Conservation (phyloP, 2,329 filamentous ascomycete species). For the Aspergillus aculeatus region DNA sequence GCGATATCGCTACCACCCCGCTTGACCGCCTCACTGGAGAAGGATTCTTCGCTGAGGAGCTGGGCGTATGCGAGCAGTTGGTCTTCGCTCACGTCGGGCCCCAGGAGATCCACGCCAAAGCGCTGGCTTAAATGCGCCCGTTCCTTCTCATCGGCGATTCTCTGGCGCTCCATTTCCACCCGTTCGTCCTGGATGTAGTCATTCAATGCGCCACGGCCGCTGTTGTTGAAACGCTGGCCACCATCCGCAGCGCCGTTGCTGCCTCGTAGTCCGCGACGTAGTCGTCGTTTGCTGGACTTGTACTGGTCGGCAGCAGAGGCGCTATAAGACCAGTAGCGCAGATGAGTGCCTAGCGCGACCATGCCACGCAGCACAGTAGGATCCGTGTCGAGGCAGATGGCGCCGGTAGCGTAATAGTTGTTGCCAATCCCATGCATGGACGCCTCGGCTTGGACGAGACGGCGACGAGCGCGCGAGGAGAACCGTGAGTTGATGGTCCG, state of each 20-base stretch:
- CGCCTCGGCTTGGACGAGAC: conserved; percentile 66
- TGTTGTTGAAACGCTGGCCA: conserved; percentile 58
- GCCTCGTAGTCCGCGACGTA: conserved; percentile 67
- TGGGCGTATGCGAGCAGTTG: conserved; percentile 63
- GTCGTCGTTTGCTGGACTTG: conserved; percentile 73
- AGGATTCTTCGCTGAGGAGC: conserved; percentile 60
- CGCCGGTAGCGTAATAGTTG: conserved; percentile 77
- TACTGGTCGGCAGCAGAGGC: conserved; percentile 72
- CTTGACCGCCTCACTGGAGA: conserved; percentile 51
- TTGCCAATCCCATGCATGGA: conserved; percentile 67
- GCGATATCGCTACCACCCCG: conserved; percentile 37
- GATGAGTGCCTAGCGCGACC: conserved; percentile 78
- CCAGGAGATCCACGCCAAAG: conserved; percentile 77
- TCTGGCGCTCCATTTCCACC: conserved; percentile 73
- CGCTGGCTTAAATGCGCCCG: conserved; percentile 69
- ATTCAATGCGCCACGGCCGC: conserved; percentile 67
- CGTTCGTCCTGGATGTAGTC: conserved; percentile 86
- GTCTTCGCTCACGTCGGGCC: conserved; percentile 57
- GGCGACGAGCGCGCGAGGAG: conserved; percentile 76
- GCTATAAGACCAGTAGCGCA: conserved; percentile 93
- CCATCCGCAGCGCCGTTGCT: conserved; percentile 54
- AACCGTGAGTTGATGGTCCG: conserved; percentile 85
- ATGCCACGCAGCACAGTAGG: conserved; percentile 81
- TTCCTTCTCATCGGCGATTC: conserved; percentile 65
- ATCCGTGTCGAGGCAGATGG: conserved; percentile 83